phyloP scores from a whole-genome alignment of 176 grass and related monocot species.

The Lolium perenne region DNA sequence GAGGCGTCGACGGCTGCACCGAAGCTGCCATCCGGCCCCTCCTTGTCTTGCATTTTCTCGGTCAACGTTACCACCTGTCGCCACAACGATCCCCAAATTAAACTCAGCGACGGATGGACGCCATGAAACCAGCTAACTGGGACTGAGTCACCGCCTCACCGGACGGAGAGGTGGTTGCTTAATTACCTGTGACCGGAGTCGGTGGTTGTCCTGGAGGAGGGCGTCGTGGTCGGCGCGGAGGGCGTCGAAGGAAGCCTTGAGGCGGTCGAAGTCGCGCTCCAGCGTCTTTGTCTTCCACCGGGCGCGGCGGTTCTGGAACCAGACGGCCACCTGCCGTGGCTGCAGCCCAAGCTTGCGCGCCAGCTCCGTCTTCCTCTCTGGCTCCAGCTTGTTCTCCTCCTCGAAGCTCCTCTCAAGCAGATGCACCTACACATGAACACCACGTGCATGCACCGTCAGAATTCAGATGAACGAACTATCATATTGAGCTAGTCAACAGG shows the following conservation, averaged over 20 bases:
- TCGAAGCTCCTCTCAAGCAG: slow-evolving; percentile 85
- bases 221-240: slow-evolving; percentile 80
- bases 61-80: slow-evolving; percentile 75
- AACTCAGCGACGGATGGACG: not conserved
- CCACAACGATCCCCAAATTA: not conserved
- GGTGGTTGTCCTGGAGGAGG: slow-evolving; percentile 81
- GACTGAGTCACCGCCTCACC: not conserved
- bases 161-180: not conserved
- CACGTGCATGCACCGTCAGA: slow-evolving; percentile 14
- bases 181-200: slow-evolving; percentile 71
- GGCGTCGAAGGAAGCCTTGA: slow-evolving; percentile 87
- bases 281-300: slow-evolving; percentile 99
- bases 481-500: not conserved
- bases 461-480: slow-evolving; percentile 16
- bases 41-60: slow-evolving; percentile 86
- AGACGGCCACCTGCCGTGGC: slow-evolving; percentile 94
- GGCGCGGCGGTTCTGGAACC: slow-evolving; percentile 99
- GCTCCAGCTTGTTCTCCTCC: slow-evolving; percentile 98
- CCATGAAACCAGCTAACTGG: not conserved
- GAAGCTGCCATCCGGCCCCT: slow-evolving; percentile 45
- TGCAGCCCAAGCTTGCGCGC: slow-evolving; percentile 88
- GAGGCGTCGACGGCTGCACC: slow-evolving; percentile 16
- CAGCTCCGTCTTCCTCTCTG: slow-evolving; percentile 96
- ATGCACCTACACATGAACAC: slow-evolving; percentile 55
- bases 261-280: slow-evolving; percentile 93